A percentile compares a stretch with the other conserved stretches of the same genome.
Evolutionary conservation across 139 green algal species (phyloP).

Genomic region (Chlorella sp.): DNA sequence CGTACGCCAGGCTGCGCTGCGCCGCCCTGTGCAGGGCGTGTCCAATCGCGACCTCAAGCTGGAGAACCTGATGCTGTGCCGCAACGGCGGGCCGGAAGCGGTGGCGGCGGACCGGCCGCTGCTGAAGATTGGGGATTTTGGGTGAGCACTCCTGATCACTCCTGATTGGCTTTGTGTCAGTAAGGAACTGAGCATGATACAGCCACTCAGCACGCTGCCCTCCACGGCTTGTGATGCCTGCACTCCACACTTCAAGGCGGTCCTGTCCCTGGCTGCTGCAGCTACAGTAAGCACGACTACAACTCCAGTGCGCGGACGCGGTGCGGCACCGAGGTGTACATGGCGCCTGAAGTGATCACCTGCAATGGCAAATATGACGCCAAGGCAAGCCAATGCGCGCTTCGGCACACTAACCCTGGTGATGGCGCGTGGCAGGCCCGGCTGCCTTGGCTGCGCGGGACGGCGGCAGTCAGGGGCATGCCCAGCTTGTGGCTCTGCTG

Average conservation of each 20-base stretch:
- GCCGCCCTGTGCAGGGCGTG: constrained; percentile 47
- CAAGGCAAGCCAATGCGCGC: constrained; percentile 48
- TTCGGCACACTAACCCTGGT: too few species aligned
- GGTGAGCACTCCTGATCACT: too few species aligned
- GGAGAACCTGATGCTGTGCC: constrained; percentile 70
- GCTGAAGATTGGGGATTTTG: constrained; percentile 77
- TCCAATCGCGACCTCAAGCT: constrained; percentile 73
- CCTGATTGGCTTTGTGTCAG: too few species aligned
- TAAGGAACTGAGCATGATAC: too few species aligned
- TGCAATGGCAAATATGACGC: constrained; percentile 59
- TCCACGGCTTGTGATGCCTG: too few species aligned
- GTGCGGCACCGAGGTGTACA: constrained; percentile 82
- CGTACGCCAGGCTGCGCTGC: too few species aligned
- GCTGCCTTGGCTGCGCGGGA: not conserved
- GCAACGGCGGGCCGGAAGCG: not conserved
- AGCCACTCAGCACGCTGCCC: too few species aligned
- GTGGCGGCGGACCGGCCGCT: constrained; percentile 31
- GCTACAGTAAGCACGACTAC: constrained; percentile 66
- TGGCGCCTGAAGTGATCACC: constrained; percentile 77
- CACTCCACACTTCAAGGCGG: too few species aligned
- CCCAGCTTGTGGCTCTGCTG: too few species aligned
- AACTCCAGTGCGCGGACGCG: constrained; percentile 55
- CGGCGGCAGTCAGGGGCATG: too few species aligned
- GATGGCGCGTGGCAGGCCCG: too few species aligned
- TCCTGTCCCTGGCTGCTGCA: too few species aligned